Evolutionary conservation across 129 eudicot genomes (phyloP), one percentile per base, ranked within the genome.

Genomic region (Centrapalus pauciflorus): DNA sequence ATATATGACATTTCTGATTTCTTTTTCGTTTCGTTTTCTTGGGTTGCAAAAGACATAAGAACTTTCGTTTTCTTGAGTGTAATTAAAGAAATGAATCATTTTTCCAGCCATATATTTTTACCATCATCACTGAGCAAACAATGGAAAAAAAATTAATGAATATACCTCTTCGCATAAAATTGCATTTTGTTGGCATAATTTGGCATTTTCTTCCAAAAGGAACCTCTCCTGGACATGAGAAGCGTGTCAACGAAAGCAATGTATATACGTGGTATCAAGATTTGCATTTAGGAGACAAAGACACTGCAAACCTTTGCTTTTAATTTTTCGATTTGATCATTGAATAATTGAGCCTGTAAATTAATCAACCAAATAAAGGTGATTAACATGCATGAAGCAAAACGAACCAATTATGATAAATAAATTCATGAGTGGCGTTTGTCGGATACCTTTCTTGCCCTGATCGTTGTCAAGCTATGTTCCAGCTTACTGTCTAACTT

Each of bases 401-500:
- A 12, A 40, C 2, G 7, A 38, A 13, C 0, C 11, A 59, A 20
- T 4, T 2, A 11, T 12, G 35, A 11, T 41, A 4, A 19, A 46
- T 29, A 16, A 8, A 66, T 50, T 11, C 1, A 17, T 30, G 4
- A 9, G 10, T 20, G 8, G 6, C 23, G 0, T 6, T 57, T 6
- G n/a, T n/a, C 3, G 4, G 25, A 7, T 77, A 84, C 90, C 86
- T 80, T 80, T 56, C 81, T 74, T 7, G 70, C 79, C 61, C 86
- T 73, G 49, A 84, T 33, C 33, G 34, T 80, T 45, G 48, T 70
- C 59, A 84, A 77, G 84, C 83, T 84, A 55, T 20, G 55, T 64
- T 84, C 86, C 9, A 80, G 77, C 71, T 77, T 85, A 64, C 8
- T 60, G 41, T 74, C 86, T 59, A 77, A 59, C n/a, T 77, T 77